Percentiles rank a stretch among this genome's conserved stretches.
phyloP scores from a whole-genome alignment of 1,284 basidiomycete genomes.

The Inonotus obliquus region DNA sequence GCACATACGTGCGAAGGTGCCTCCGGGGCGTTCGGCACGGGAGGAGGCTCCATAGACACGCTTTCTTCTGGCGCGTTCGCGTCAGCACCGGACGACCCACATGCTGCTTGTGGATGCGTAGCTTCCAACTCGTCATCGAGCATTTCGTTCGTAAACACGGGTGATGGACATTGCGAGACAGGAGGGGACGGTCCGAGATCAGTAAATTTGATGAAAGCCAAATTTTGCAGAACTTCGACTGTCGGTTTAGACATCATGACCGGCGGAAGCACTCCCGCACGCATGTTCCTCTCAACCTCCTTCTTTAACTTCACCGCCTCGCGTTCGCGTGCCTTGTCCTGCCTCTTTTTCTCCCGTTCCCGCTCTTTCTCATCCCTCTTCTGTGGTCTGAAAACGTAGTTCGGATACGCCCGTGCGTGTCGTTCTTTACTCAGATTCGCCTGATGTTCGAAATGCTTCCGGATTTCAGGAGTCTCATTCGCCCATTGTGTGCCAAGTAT shows the following conservation, averaged over 20 bases:
- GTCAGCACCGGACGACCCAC: not conserved
- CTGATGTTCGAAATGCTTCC: slow-evolving; percentile 60
- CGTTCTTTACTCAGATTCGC: slow-evolving; percentile 66
- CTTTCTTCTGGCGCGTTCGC: not conserved
- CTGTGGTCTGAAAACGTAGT: slow-evolving; percentile 70
- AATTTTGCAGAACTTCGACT: slow-evolving; percentile 3
- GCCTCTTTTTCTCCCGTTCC: slow-evolving; percentile 40
- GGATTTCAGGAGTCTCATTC: slow-evolving; percentile 46
- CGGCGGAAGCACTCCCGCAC: slow-evolving; percentile 14
- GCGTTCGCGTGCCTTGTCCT: slow-evolving; percentile 35
- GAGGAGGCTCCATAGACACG: not conserved
- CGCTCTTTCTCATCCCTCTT: slow-evolving; percentile 60
- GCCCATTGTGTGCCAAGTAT: slow-evolving; percentile 71
- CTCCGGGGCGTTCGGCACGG: not conserved
- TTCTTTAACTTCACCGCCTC: slow-evolving; percentile 28
- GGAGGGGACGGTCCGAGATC: slow-evolving; percentile 24
- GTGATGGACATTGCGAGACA: slow-evolving; percentile 24
- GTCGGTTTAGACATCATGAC: not conserved
- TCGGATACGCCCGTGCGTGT: slow-evolving; percentile 60
- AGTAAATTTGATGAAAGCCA: slow-evolving; percentile 6
- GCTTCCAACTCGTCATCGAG: not conserved
- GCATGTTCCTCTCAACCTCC: slow-evolving; percentile 20
- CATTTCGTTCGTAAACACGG: slow-evolving; percentile 8
- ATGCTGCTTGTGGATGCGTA: not conserved
- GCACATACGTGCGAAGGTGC: not conserved